Base-by-base conservation (phyloP, 352 stramenopile genomes). In the Phytophthora pseudosyringae region DNA sequence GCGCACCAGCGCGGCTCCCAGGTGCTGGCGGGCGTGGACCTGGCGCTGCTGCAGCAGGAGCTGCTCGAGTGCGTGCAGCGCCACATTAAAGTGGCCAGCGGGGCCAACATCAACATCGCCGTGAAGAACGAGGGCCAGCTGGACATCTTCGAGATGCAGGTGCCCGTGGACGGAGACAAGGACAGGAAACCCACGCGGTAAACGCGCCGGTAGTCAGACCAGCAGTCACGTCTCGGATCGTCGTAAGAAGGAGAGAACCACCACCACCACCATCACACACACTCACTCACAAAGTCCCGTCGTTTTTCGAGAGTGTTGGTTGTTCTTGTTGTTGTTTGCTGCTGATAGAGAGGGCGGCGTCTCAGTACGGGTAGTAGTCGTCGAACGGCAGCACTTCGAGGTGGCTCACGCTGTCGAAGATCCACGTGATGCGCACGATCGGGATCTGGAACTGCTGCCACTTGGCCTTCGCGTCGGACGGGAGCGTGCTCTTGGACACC, bases 121-220 rank as follows among this genome's bases (percentile, higher is more conserved):
- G 88, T 96, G 35, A 95, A 95, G 66, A 83, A 94, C 60, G 88
- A 96, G 71, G 87, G 87, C 2, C 79, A 87, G 28, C 72, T 96
- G 61, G 88, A 96, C 57, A 95, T 96, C 50, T 96, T 96, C 55
- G 88, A 96, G 72, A 96, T 96, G 88, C 88, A 96, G 51, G 88
- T 96, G 59, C 88, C 88, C 0, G 88, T 96, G 57, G 81, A 93
- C 53, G 75, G 74, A 49, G 74, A 75, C 32, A 83, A 69, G 48
- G 3, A 33, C 36, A 62, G 61, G n/a, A 65, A 67, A 67, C 15
- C 44, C n/a, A 58, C 52, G 50, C 51, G 65, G 65, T 73, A 62
- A 73, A 69, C 5, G n/a, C 21, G 21, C 21, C 21, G 21, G 21
- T 21, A 21, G 21, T 21, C 21, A 43, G 35, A 59, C 9, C 21